Evolutionary conservation across 2,329 filamentous ascomycete species (phyloP), one percentile per base, ranked within the genome.

Genomic region (Sporothrix mexicana): DNA sequence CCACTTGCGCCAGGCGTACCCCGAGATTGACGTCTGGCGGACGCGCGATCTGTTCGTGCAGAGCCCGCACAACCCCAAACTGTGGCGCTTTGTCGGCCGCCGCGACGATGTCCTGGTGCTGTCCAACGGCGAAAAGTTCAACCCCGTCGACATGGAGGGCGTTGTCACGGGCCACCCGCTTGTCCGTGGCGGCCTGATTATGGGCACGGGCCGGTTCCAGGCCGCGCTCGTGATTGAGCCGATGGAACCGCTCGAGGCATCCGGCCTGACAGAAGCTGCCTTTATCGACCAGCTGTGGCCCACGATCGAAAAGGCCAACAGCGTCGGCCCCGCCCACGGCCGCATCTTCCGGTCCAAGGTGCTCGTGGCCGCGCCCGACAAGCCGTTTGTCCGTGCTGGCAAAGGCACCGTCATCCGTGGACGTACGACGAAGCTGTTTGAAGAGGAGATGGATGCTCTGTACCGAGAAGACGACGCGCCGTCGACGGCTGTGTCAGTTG

Each of bases 121-220:
- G 51, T 83, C 82, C 1, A 86, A 84, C 64, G 85, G 85, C 30
- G 84, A 86, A 78, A 87, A 87, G 77, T 76, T 87, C 10, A 87
- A 87, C 73, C 84, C 84, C 0, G 78, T 84, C 3, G 80, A 79
- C 1, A 83, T 86, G 51, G 85, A 87, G 74, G 76, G 78, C 0
- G 80, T 79, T 12, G 77, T 87, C 2, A 74, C 76, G 7, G 78
- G 77, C 12, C 84, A 86, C 61, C 80, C 82, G 0, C 74, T 78
- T 1, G 75, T 87, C 43, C 81, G 80, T 15, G 82, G 82, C 1
- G 84, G 82, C 0, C 15, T 86, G 1, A 83, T 87, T 0, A 83
- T 86, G 0, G 86, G 86, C 2, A 76, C 81, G 15, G 80, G 82
- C 61, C 79, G 77, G 2, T 85, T 88, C 76, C 83, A 87, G 74